phyloP scores from a whole-genome alignment of 805 yeast species.

The Ogataea populi-albae region DNA sequence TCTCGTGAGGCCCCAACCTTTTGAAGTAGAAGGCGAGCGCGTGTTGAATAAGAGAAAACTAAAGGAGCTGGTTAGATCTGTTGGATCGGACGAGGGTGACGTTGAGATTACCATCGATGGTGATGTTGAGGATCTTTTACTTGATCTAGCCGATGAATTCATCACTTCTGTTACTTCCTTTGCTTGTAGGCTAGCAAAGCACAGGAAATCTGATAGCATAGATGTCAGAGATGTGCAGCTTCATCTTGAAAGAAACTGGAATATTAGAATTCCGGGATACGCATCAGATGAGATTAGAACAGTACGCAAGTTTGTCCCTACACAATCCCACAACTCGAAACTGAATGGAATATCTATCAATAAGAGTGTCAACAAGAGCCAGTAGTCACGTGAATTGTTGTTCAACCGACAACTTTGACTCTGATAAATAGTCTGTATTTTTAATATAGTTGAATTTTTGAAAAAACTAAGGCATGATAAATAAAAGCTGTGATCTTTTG shows the following conservation, averaged over 20 bases:
- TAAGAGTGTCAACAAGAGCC: constrained; percentile 54
- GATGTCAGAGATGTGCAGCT: constrained; percentile 89
- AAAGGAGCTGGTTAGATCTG: constrained; percentile 78
- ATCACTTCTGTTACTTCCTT: constrained; percentile 86
- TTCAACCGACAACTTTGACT: no score
- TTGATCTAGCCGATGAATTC: constrained; percentile 95
- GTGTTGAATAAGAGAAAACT: constrained; percentile 87
- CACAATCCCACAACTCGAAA: constrained; percentile 60
- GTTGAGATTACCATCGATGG: constrained; percentile 90
- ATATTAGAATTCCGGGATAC: constrained; percentile 90
- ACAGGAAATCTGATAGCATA: constrained; percentile 80
- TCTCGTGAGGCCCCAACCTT: constrained; percentile 68
- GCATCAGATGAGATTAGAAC: constrained; percentile 86
- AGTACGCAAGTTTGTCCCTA: constrained; percentile 70
- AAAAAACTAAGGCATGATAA: no score
- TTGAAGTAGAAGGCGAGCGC: constrained; percentile 77
- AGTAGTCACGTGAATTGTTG: no score
- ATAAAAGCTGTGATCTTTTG: no score
- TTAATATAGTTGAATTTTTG: no score
- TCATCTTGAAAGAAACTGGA: constrained; percentile 92
- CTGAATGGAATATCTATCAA: constrained; percentile 65
- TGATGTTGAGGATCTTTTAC: constrained; percentile 85
- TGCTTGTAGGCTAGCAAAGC: constrained; percentile 94
- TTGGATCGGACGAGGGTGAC: constrained; percentile 86
- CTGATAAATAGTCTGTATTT: no score